Conservation (phyloP, 129 eudicot genomes). For the Silybum marianum region DNA sequence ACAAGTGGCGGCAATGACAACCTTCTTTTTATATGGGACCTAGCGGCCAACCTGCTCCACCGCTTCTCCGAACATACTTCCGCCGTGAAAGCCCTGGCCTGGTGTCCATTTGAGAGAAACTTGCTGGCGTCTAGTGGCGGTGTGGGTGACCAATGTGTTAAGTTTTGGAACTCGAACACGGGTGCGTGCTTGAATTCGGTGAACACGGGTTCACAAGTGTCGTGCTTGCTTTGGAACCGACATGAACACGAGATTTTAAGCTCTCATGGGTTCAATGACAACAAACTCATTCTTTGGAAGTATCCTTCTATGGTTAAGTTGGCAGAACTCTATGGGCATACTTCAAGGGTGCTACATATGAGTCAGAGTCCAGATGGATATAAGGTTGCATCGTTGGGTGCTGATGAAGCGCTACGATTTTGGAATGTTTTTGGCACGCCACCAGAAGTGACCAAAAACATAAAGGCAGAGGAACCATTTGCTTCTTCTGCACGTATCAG, state of each 20-base stretch:
- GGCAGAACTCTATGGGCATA: conserved; percentile 56
- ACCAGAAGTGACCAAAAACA: conserved; percentile 42
- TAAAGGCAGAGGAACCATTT: conserved; percentile 56
- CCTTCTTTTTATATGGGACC: conserved; percentile 46
- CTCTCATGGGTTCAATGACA: conserved; percentile 60
- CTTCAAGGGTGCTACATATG: conserved; percentile 63
- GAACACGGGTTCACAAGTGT: conserved; percentile 67
- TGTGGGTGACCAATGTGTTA: no score
- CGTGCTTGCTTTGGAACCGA: conserved; percentile 53
- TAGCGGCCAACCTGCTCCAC: conserved; percentile 43
- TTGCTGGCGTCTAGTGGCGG: conserved; percentile 83
- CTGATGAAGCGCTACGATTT: conserved; percentile 60
- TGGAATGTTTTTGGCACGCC: conserved; percentile 69
- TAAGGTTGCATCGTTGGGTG: conserved; percentile 62
- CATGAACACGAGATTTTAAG: conserved; percentile 60
- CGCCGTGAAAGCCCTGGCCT: conserved; percentile 72
- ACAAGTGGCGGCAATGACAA: conserved; percentile 83
- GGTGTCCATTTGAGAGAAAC: conserved; percentile 74
- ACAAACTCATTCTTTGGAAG: conserved; percentile 68
- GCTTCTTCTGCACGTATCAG: conserved; percentile 47
- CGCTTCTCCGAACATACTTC: conserved; percentile 55
- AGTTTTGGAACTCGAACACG: conserved; percentile 65
- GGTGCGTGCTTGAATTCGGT: conserved; percentile 62
- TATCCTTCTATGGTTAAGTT: conserved; percentile 70
- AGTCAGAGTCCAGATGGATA: conserved; percentile 82